Evolutionary conservation across 2,329 filamentous ascomycete species (phyloP), one percentile per base, ranked within the genome.

Genomic region (Cladosporium sphaerospermum): DNA sequence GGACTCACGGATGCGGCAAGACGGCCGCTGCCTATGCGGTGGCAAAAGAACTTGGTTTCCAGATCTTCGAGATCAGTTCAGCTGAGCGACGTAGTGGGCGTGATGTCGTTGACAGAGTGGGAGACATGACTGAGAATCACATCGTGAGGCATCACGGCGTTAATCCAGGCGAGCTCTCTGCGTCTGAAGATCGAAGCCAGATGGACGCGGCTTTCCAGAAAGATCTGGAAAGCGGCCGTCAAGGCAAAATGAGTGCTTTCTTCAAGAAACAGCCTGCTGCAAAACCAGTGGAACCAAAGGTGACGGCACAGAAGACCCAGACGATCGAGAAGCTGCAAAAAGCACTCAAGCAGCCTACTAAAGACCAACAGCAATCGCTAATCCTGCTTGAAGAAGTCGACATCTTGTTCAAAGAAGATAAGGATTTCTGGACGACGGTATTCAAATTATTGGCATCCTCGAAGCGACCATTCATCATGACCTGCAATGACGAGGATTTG

Each of bases 101-200:
- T 67, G 93, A 99, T 63, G 84, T 99, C 45, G 68, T 95, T 33
- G 93, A 99, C 63, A 88, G 82, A 61, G 89, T 99, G 42, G 95
- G 93, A 39, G 90, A 99, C 69, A 97, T 99, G 92, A 93, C 90
- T 3, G 85, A 85, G 56, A 97, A 99, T 62, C 93, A 99, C 69
- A 78, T 96, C 1, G 92, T 99, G 16, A 83, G 84, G 58, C 77
- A 77, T 41, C 64, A 68, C 48, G 57, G 47, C 5, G 51, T 56
- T n/a, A 62, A 62, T 14, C 44, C 54, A 28, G 59, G 55, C 18
- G 62, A 65, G 19, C 31, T 55, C 9, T 60, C 60, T 16, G 57
- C 52, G 3, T 66, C 71, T 19, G 69, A 70, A 33, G 72, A 75
- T 13, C 60, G 65, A 2, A 67, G 67, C 41, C 62, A 59, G 0